phyloP scores from a whole-genome alignment of 2,329 filamentous ascomycete genomes.

The Aspergillus quadricinctus region DNA sequence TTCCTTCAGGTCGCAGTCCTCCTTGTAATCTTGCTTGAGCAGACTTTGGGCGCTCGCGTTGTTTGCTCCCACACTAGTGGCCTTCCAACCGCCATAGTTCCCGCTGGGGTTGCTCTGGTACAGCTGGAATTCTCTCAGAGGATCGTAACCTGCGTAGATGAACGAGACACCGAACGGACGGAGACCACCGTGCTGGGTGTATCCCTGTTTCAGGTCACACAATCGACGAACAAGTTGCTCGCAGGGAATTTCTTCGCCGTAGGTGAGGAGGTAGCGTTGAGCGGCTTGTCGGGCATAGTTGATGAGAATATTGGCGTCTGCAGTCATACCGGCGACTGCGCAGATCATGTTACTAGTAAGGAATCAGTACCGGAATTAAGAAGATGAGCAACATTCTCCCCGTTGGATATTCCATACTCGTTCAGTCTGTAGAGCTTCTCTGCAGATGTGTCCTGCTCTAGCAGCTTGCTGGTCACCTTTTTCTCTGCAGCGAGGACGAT shows the following conservation, averaged over 20 bases:
- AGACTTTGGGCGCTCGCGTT: slow-evolving; percentile 95
- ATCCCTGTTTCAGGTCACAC: slow-evolving; percentile 98
- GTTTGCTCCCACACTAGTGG: slow-evolving; percentile 95
- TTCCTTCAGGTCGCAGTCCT: slow-evolving; percentile 93
- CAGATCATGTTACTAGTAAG: slow-evolving; percentile 93
- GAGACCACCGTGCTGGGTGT: slow-evolving; percentile 97
- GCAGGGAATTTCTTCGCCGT: slow-evolving; percentile 99
- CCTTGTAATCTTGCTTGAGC: slow-evolving; percentile 99
- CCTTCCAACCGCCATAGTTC: slow-evolving; percentile 99
- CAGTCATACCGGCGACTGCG: slow-evolving; percentile 97
- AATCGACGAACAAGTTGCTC: slow-evolving; percentile 95
- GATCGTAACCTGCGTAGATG: slow-evolving; percentile 98
- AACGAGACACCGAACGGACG: slow-evolving; percentile 98
- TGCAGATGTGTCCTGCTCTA: slow-evolving; percentile 98
- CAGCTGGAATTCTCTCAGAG: slow-evolving; percentile 92
- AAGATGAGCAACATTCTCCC: neutral
- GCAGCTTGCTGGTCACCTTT: slow-evolving; percentile 97
- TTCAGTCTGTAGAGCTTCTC: slow-evolving; percentile 99
- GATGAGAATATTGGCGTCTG: slow-evolving; percentile 99
- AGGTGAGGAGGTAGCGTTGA: slow-evolving; percentile 95
- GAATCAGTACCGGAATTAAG: neutral
- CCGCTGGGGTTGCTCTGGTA: slow-evolving; percentile 98
- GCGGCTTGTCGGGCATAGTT: slow-evolving; percentile 98
- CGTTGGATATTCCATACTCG: slow-evolving; percentile 61
- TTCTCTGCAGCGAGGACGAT: slow-evolving; percentile 97